phyloP scores from a whole-genome alignment of 1,284 basidiomycete species.

The Ceratobasidium sp. region DNA sequence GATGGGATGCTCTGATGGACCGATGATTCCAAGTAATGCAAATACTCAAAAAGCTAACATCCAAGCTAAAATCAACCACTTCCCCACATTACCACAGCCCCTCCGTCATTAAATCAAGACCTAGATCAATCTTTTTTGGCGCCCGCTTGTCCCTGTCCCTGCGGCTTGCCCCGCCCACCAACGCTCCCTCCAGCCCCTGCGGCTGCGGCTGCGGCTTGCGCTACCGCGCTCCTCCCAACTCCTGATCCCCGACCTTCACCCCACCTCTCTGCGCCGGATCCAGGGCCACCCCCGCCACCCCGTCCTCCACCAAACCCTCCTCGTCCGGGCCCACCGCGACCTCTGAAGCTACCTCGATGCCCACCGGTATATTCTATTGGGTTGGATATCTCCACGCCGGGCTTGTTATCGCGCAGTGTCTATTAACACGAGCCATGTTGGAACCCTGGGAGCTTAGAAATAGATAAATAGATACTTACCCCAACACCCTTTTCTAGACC shows the following conservation, averaged over 20 bases:
- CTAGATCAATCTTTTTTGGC: too few relatives aligned
- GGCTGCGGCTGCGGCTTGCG: conserved; percentile 33
- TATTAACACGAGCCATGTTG: conserved; percentile 43
- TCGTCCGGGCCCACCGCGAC: conserved; percentile 49
- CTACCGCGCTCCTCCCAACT: conserved; percentile 9
- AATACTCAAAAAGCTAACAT: too few relatives aligned
- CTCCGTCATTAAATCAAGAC: too few relatives aligned
- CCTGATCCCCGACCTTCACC: not conserved
- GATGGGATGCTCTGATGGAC: too few relatives aligned
- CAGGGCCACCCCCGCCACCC: conserved; percentile 67
- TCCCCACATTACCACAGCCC: too few relatives aligned
- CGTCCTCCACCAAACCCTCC: conserved; percentile 59
- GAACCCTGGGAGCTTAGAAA: conserved; percentile 8
- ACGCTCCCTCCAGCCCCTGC: conserved; percentile 25
- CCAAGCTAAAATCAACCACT: too few relatives aligned
- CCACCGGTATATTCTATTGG: conserved; percentile 49
- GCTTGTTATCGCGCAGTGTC: conserved; percentile 51
- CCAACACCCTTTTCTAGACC: conserved; percentile 77
- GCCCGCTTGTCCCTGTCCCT: not conserved
- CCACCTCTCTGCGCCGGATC: conserved; percentile 68
- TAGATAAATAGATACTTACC: conserved; percentile 55
- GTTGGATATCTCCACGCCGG: conserved; percentile 53
- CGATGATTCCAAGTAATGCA: too few relatives aligned
- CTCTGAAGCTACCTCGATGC: conserved; percentile 44
- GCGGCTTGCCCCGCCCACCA: not conserved